Percentiles rank a stretch among this genome's conserved stretches.
These are phyloP conservation scores for Glycine tomentella DNA, from an alignment of 306 rosid genomes.

Conservation along the genomic window DNA sequence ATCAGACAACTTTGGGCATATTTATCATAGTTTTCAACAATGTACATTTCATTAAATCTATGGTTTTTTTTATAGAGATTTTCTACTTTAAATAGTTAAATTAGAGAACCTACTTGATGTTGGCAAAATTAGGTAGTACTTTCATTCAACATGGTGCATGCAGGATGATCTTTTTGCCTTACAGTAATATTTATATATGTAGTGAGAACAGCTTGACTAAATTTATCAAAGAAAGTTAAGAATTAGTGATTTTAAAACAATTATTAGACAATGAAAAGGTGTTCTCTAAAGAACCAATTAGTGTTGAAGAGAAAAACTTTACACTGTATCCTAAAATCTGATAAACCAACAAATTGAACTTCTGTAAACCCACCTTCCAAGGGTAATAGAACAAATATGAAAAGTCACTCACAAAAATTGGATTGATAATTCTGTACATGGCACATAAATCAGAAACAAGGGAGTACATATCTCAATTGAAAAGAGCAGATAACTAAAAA, in stretches of 20 bases:
- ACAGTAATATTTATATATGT: background rate
- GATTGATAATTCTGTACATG: background rate
- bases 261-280: slow-evolving; percentile 7
- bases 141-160: background rate
- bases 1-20: background rate
- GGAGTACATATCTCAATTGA: background rate
- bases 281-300: background rate
- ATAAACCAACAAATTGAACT: slow-evolving; percentile 4
- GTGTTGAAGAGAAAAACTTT: background rate
- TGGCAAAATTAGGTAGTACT: slow-evolving; percentile 14
- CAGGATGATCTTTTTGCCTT: background rate
- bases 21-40: background rate
- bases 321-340: slow-evolving; percentile 2
- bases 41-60: background rate
- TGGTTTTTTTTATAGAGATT: background rate
- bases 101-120: background rate
- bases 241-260: background rate
- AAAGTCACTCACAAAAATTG: slow-evolving; percentile 11
- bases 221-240: background rate
- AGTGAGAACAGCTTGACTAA: background rate
- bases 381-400: background rate
- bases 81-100: background rate
- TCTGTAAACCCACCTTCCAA: background rate
- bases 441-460: background rate
- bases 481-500: background rate